These are phyloP conservation scores for Coprinopsis sp. DNA, from an alignment of 768 basidiomycete genomes.

Conservation along the genomic window DNA sequence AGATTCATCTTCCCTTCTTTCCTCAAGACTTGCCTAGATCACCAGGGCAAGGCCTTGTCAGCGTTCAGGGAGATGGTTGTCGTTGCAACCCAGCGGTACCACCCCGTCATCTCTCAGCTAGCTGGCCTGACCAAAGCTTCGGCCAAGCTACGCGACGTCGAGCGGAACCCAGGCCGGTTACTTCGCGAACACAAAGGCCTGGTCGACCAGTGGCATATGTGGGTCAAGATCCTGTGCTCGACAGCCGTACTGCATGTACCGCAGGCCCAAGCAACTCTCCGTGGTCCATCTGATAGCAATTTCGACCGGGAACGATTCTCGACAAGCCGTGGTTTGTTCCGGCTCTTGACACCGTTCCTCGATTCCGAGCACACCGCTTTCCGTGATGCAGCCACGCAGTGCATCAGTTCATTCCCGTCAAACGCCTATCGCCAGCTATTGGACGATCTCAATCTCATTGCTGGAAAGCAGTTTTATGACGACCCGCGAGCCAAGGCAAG, in stretches of 20 bases:
- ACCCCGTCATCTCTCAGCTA: constrained; percentile 65
- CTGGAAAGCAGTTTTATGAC: constrained; percentile 81
- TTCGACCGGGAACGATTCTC: constrained; percentile 79
- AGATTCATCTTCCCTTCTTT: constrained; percentile 65
- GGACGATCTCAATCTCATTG: constrained; percentile 77
- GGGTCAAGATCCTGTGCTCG: constrained; percentile 84
- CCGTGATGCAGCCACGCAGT: constrained; percentile 81
- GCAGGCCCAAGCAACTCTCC: constrained; percentile 60
- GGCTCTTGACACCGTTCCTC: constrained; percentile 81
- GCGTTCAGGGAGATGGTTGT: constrained; percentile 63
- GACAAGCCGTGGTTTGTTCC: constrained; percentile 79
- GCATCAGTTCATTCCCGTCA: constrained; percentile 83
- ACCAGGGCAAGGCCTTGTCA: constrained; percentile 38
- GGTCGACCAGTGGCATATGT: constrained; percentile 77
- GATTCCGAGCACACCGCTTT: constrained; percentile 82
- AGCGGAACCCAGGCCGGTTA: constrained; percentile 49
- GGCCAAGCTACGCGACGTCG: constrained; percentile 39
- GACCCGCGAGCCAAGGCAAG: constrained; percentile 48
- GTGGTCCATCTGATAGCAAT: constrained; percentile 66
- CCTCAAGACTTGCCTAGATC: constrained; percentile 51
- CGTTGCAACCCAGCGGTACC: constrained; percentile 65
- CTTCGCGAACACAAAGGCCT: constrained; percentile 53
- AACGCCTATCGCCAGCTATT: constrained; percentile 74
- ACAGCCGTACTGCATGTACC: constrained; percentile 63
- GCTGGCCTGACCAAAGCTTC: constrained; percentile 63